These are phyloP conservation scores for Chaetomium sp. DNA, from an alignment of 2,329 filamentous ascomycete species.

Conservation along the genomic window DNA sequence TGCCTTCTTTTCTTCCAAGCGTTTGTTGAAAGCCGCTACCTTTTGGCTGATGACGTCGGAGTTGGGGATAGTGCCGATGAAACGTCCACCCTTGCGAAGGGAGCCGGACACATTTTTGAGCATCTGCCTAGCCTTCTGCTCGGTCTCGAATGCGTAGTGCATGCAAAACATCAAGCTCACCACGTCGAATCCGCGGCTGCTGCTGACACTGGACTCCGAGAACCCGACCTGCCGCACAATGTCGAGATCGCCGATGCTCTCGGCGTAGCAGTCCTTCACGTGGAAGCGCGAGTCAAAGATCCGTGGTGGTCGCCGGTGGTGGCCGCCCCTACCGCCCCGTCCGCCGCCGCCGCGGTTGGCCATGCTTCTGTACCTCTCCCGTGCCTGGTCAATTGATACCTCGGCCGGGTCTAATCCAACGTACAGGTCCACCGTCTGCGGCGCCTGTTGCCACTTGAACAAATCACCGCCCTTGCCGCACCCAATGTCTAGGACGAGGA, in stretches of 20 bases:
- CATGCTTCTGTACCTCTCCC: constrained; percentile 75
- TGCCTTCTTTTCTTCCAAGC: constrained; percentile 35
- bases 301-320: constrained; percentile 42
- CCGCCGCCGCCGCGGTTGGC: constrained; percentile 46
- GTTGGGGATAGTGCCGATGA: constrained; percentile 95
- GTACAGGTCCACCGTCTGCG: constrained; percentile 86
- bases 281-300: constrained; percentile 83
- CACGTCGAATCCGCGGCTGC: constrained; percentile 81
- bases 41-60: constrained; percentile 79
- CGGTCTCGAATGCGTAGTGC: constrained; percentile 95
- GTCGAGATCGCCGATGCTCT: constrained; percentile 72
- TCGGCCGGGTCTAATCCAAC: constrained; percentile 92
- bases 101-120: constrained; percentile 84
- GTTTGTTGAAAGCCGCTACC: constrained; percentile 66
- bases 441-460: constrained; percentile 91
- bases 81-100: constrained; percentile 87
- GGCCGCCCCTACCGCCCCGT: constrained; percentile 44
- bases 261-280: constrained; percentile 86
- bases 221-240: constrained; percentile 85
- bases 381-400: constrained; percentile 83
- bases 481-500: constrained; percentile 86
- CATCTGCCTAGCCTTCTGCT: constrained; percentile 86
- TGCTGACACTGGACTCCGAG: constrained; percentile 57
- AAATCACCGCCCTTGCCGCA: constrained; percentile 96
- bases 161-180: constrained; percentile 99